Conservation (phyloP, 2,329 filamentous ascomycete species). For the Phaeoacremonium minimum region DNA sequence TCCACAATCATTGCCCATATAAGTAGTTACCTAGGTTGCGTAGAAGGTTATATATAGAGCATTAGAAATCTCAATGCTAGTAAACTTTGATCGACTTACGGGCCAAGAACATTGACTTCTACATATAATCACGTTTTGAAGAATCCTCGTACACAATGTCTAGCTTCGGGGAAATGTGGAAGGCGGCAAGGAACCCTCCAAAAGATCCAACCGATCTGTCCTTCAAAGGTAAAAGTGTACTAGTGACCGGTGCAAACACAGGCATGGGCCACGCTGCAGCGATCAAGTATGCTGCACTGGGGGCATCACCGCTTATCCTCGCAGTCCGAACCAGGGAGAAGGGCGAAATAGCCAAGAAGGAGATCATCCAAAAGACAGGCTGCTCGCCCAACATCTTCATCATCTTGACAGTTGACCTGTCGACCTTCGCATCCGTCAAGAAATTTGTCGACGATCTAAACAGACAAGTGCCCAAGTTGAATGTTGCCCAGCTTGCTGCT, state of each 20-base stretch:
- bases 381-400: slow-evolving; percentile 28
- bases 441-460: slow-evolving; percentile 32
- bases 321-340: slow-evolving; percentile 36
- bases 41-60: too few species aligned
- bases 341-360: slow-evolving; percentile 31
- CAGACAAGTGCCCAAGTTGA: slow-evolving; percentile 28
- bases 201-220: slow-evolving; percentile 26
- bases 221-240: slow-evolving; percentile 32
- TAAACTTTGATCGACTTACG: too few species aligned
- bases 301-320: slow-evolving; percentile 36
- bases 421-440: slow-evolving; percentile 36
- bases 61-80: too few species aligned
- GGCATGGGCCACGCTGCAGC: slow-evolving; percentile 46
- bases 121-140: too few species aligned
- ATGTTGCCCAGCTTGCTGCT: slow-evolving; percentile 39
- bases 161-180: too few species aligned
- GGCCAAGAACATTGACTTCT: too few species aligned
- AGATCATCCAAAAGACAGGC: slow-evolving; percentile 25
- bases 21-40: too few species aligned
- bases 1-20: too few species aligned
- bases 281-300: slow-evolving; percentile 36
- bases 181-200: slow-evolving; percentile 23
- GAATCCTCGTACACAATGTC: too few species aligned
- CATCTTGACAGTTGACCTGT: slow-evolving; percentile 41
- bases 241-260: slow-evolving; percentile 42